phyloP scores from a whole-genome alignment of 345 rosid species.

The Bretschneidera sinensis region DNA sequence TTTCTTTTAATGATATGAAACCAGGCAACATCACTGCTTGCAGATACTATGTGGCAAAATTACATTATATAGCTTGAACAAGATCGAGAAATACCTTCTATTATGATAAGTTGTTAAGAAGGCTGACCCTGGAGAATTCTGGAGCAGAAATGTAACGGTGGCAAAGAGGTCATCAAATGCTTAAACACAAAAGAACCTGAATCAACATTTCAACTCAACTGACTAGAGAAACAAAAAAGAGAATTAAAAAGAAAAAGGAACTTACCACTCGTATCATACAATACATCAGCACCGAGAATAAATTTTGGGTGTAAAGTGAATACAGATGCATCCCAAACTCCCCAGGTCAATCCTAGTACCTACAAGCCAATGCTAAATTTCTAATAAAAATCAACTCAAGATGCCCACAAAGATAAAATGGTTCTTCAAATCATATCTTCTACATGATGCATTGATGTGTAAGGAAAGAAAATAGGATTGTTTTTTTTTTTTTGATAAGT shows the following conservation, averaged over 20 bases:
- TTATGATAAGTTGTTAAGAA: constrained; percentile 89
- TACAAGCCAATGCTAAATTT: constrained; percentile 23
- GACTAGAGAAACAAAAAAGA: constrained; percentile 1
- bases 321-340: constrained; percentile 66
- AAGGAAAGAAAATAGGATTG: no score
- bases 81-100: constrained; percentile 49
- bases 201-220: constrained; percentile 11
- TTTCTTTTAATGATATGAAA: no score
- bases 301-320: constrained; percentile 53
- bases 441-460: no score
- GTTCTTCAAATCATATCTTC: no score
- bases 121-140: constrained; percentile 62
- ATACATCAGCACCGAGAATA: constrained; percentile 86
- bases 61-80: neutral
- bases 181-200: constrained; percentile 23
- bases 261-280: constrained; percentile 77
- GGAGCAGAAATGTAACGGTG: constrained; percentile 68
- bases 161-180: constrained; percentile 91
- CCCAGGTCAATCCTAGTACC: constrained; percentile 81
- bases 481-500: no score
- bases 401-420: neutral
- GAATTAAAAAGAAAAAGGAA: constrained; percentile 1
- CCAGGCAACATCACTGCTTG: neutral
- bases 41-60: neutral
- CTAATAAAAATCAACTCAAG: constrained; percentile 3